Percentiles rank a stretch among this genome's conserved stretches.
These are phyloP conservation scores for Globisporangium spiculum DNA, from an alignment of 352 stramenopile species.

Conservation along the genomic window DNA sequence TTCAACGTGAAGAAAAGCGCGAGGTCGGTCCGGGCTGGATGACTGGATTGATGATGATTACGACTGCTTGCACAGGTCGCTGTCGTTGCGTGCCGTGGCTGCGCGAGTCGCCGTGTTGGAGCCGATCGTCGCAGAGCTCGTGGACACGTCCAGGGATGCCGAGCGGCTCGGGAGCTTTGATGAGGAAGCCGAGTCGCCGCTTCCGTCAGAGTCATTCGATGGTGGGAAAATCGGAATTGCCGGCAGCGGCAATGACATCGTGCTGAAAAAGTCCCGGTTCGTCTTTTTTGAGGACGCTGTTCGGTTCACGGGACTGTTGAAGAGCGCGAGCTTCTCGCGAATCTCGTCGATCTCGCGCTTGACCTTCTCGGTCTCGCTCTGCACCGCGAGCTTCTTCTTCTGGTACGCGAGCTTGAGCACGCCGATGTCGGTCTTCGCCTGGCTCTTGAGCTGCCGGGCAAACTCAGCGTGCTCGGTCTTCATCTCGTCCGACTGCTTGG, in stretches of 20 bases:
- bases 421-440: conserved; percentile 48
- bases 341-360: conserved; percentile 28
- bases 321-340: conserved; percentile 25
- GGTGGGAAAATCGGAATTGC: conserved; percentile 26
- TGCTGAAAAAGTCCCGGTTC: conserved; percentile 45
- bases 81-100: conserved; percentile 26
- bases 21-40: background rate
- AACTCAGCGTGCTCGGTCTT: conserved; percentile 46
- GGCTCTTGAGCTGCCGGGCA: conserved; percentile 46
- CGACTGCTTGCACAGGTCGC: conserved; percentile 36
- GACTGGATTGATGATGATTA: conserved; percentile 1
- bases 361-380: conserved; percentile 26
- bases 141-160: conserved; percentile 18
- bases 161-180: conserved; percentile 20
- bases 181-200: background rate
- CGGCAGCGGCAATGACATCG: conserved; percentile 32
- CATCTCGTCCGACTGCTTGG: conserved; percentile 33
- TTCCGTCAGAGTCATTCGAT: background rate
- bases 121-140: conserved; percentile 17
- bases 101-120: conserved; percentile 18
- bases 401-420: conserved; percentile 47
- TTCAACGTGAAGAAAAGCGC: background rate
- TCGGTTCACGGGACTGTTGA: conserved; percentile 13
- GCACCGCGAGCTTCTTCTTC: conserved; percentile 40
- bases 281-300: background rate